Percentiles rank a stretch among this genome's conserved stretches.
Evolutionary conservation across 345 rosid genomes (phyloP).

Genomic region (Boechera retrofracta): DNA sequence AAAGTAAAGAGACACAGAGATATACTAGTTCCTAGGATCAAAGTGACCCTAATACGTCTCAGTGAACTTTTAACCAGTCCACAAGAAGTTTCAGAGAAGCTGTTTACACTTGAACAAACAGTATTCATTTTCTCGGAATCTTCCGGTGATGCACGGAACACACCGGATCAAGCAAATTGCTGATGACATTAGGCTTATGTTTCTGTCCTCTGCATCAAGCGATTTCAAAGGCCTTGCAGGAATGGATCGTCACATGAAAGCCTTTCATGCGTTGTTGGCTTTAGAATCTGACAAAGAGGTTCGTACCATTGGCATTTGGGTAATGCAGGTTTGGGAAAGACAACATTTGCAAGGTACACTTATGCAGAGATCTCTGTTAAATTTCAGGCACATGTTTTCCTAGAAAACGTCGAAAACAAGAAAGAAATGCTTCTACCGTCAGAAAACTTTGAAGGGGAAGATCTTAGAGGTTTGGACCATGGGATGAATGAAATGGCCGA

Average conservation of each 20-base stretch:
- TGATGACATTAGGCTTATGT: slow-evolving; percentile 18
- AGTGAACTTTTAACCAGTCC: too few species aligned
- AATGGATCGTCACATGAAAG: slow-evolving; percentile 12
- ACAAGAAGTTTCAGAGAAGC: too few species aligned
- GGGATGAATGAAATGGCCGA: not conserved
- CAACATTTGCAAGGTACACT: slow-evolving; percentile 15
- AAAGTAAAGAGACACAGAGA: too few species aligned
- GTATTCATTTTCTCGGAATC: slow-evolving; percentile 15
- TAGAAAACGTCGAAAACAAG: not conserved
- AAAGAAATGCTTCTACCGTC: not conserved
- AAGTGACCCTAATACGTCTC: too few species aligned
- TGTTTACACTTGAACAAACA: too few species aligned
- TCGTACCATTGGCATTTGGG: slow-evolving; percentile 18
- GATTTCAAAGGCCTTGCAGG: slow-evolving; percentile 16
- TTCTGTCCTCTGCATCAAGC: slow-evolving; percentile 15
- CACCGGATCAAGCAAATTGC: not conserved
- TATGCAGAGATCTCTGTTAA: not conserved
- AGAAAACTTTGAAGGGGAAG: not conserved
- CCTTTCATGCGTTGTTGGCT: not conserved
- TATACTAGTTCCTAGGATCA: too few species aligned
- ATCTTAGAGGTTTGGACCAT: not conserved
- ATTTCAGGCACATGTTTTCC: not conserved
- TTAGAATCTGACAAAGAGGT: not conserved
- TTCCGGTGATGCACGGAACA: not conserved
- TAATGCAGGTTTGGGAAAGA: not conserved